These are phyloP conservation scores for Apiospora marii DNA, from an alignment of 2,329 filamentous ascomycete genomes.

Conservation along the genomic window DNA sequence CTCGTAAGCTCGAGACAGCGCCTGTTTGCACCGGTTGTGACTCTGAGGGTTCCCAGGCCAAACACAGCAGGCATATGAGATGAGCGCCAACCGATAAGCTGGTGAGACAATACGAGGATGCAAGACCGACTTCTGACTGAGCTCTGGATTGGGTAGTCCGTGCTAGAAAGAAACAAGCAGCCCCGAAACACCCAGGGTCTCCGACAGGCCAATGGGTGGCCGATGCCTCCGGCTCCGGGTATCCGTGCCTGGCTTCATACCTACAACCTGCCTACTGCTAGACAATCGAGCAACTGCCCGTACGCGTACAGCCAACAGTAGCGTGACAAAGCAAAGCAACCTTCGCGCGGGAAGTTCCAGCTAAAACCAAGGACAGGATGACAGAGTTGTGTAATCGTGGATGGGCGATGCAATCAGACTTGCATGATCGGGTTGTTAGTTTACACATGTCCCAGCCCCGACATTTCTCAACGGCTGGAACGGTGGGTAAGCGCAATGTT, in stretches of 20 bases:
- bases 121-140: neutral
- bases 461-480: neutral
- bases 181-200: neutral
- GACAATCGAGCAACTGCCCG: neutral
- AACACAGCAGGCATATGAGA: neutral
- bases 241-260: neutral
- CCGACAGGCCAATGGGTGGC: neutral
- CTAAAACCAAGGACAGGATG: neutral
- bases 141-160: neutral
- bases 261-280: neutral
- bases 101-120: neutral
- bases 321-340: neutral
- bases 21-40: neutral
- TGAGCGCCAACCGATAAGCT: neutral
- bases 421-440: conserved; percentile 6
- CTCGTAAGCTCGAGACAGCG: neutral
- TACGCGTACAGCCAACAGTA: neutral
- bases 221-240: conserved; percentile 12
- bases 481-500: conserved; percentile 7
- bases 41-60: neutral
- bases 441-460: conserved; percentile 15
- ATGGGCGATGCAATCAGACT: neutral
- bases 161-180: conserved; percentile 5
- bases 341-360: neutral
- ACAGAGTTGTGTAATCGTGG: neutral